Percentiles rank a stretch among this genome's conserved stretches.
Conservation (phyloP, 148 eudicot genomes). For the Chenopodium album region DNA sequence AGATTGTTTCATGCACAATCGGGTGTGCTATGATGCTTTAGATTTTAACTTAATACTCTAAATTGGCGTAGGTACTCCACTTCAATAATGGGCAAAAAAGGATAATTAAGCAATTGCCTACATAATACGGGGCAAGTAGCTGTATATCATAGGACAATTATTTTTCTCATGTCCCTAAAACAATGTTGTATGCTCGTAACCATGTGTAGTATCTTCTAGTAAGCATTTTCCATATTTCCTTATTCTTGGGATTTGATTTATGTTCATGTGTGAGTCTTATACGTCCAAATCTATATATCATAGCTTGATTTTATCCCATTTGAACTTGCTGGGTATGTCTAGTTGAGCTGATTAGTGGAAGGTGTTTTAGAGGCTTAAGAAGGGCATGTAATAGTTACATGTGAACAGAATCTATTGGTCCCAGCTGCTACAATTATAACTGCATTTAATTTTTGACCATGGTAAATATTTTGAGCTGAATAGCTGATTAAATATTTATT, state of each 20-base stretch:
- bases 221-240: background rate
- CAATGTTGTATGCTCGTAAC: background rate
- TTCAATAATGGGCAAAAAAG: background rate
- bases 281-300: background rate
- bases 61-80: background rate
- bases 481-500: slow-evolving; percentile 21
- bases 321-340: background rate
- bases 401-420: background rate
- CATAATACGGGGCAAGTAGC: too few relatives aligned
- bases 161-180: background rate
- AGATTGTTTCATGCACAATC: background rate
- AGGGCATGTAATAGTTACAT: background rate
- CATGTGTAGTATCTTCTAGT: background rate
- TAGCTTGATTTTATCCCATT: background rate
- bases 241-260: background rate
- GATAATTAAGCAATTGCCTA: too few relatives aligned
- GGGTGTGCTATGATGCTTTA: background rate
- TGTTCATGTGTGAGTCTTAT: background rate
- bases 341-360: background rate
- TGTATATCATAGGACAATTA: background rate
- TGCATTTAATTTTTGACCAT: background rate
- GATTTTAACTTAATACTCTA: background rate
- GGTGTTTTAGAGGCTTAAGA: background rate
- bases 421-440: background rate
- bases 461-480: slow-evolving; percentile 19